Conservation (phyloP, 495 filamentous ascomycete species). For the Aspergillus biplanus region DNA sequence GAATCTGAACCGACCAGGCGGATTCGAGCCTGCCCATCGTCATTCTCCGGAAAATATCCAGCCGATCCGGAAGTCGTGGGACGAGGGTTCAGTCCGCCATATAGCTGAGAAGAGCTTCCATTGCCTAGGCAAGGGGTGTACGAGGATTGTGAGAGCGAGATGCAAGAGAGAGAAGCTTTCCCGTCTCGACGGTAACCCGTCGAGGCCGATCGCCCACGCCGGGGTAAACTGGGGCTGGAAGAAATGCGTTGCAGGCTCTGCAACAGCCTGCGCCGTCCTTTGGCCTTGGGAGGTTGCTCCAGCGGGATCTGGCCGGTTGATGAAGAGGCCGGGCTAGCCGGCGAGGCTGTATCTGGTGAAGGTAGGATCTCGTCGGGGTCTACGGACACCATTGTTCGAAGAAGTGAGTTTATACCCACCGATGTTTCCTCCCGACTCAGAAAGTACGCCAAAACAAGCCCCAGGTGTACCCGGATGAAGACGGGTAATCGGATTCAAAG, state of each 20-base stretch:
- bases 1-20: constrained; percentile 50
- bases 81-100: constrained; percentile 54
- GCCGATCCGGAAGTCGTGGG: constrained; percentile 70
- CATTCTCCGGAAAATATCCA: constrained; percentile 32
- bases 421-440: background rate
- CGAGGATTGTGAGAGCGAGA: constrained; percentile 69
- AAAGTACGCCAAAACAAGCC: background rate
- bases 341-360: constrained; percentile 31
- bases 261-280: constrained; percentile 73
- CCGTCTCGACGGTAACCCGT: constrained; percentile 60
- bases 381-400: constrained; percentile 37
- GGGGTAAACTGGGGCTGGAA: constrained; percentile 77
- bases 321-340: constrained; percentile 33
- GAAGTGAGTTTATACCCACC: background rate
- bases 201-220: constrained; percentile 60
- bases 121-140: constrained; percentile 57
- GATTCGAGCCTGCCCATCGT: constrained; percentile 51
- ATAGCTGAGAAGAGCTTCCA: constrained; percentile 63
- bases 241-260: constrained; percentile 85
- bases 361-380: constrained; percentile 31
- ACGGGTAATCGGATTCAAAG: background rate
- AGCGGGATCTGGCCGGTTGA: constrained; percentile 45
- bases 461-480: background rate
- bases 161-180: constrained; percentile 82
- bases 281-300: constrained; percentile 64